Base-by-base conservation (phyloP, 768 basidiomycete species). In the Suillus plorans region DNA sequence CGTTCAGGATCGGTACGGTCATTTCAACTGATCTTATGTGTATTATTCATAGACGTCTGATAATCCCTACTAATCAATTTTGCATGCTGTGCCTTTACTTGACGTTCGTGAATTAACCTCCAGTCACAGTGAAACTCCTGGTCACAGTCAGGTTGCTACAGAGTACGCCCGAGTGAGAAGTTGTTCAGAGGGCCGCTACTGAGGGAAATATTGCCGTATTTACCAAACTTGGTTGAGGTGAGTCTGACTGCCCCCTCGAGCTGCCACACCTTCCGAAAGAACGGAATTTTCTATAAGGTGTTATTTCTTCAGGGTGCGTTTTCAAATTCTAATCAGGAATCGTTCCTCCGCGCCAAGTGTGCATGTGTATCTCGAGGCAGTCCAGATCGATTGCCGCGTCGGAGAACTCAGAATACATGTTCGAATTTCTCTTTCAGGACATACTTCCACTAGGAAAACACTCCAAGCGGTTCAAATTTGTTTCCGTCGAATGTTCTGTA, bases 11-110 rank as follows among this genome's bases (percentile, higher is more conserved):
- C n/a, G 36, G n/a, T 60, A 45, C 36, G 16, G 3, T 20, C n/a
- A 41, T n/a, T 42, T 59, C 9, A 5, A 36, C 18, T 62, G 22
- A 62, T 57, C 14, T 39, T 18, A 57, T 20, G 37, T 52, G 18
- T 18, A 28, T 62, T 18, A n/a, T 52, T 1, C 22, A 39, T 41
- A 42, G 58, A 6, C 28, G 5, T 20, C 41, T 42, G 25, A 59
- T 59, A 59, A 59, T 59, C 41, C 28, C 41, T 28, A 20, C 58
- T 59, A 55, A 60, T 31, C 5, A 22, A 25, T 62, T 60, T 58
- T 55, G n/a, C 61, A 39, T 60, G 20, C 36, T 55, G 34, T 36
- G 5, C 20, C 20, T 36, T 55, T 55, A 6, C 10, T 34, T 55
- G 6, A 31, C 10, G 10, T 55, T 55, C 16, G 18, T 34, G 12